Evolutionary conservation across 2,329 filamentous ascomycete species (phyloP).

Genomic region (Chalara sp.): DNA sequence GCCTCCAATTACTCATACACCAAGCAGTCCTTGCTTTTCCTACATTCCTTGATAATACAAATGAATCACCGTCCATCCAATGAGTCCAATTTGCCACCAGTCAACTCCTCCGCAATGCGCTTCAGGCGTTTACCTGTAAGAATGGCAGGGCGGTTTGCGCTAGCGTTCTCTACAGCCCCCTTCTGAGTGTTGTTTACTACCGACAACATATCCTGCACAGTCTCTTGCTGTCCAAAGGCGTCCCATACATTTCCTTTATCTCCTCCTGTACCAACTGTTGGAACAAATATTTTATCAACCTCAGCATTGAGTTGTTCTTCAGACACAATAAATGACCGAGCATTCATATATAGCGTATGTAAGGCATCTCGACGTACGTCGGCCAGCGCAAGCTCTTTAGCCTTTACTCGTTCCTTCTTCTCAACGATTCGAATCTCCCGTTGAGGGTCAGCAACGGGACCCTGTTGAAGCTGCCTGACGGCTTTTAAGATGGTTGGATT

Average conservation of each 20-base stretch:
- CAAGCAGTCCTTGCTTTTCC: no score
- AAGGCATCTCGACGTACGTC: constrained; percentile 62
- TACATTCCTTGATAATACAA: no score
- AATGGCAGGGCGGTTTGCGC: constrained; percentile 13
- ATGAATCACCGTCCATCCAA: no score
- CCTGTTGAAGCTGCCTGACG: constrained; percentile 40
- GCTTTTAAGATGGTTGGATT: constrained; percentile 54
- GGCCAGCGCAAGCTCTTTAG: constrained; percentile 42
- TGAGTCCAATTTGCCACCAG: constrained; percentile 52
- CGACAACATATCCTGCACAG: constrained; percentile 40
- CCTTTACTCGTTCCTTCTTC: constrained; percentile 33
- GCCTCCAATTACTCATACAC: no score
- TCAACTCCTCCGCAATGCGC: constrained; percentile 60
- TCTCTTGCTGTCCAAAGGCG: constrained; percentile 31
- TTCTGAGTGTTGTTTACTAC: constrained; percentile 24
- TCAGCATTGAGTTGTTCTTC: constrained; percentile 68
- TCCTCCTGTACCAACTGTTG: constrained; percentile 5
- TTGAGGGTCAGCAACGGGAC: constrained; percentile 53
- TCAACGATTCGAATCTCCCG: constrained; percentile 49
- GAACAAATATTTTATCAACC: constrained; percentile 69
- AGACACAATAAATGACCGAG: constrained; percentile 77
- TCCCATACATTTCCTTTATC: constrained; percentile 24
- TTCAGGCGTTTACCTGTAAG: constrained; percentile 50
- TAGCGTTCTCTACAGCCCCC: constrained; percentile 27
- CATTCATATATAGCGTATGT: constrained; percentile 85